Percentiles rank a stretch among this genome's conserved stretches.
Evolutionary conservation across 2,329 filamentous ascomycete species (phyloP).

Genomic region (Ascochyta rabiei): DNA sequence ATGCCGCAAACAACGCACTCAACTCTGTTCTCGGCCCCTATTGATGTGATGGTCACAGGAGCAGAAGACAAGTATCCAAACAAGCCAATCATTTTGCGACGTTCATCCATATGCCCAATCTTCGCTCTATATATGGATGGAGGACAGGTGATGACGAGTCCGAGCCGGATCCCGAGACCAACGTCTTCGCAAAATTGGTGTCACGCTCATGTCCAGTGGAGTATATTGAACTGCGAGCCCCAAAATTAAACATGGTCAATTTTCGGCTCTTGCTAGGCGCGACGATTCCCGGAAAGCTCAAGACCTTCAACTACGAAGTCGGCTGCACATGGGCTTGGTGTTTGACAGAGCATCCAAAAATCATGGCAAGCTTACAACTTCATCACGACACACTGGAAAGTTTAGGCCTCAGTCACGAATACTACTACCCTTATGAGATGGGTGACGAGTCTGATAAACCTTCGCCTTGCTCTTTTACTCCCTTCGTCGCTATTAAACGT

Average conservation of each 20-base stretch:
- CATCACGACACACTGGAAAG: no score
- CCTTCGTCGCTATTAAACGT: no score
- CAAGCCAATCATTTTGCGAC: not conserved
- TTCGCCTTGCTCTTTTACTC: no score
- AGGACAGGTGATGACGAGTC: no score
- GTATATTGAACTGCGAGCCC: not conserved
- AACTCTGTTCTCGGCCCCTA: not conserved
- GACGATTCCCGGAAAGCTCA: conserved; percentile 14
- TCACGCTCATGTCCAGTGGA: not conserved
- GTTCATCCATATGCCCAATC: not conserved
- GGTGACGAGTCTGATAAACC: no score
- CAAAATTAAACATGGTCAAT: not conserved
- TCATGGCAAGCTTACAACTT: no score
- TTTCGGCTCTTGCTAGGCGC: not conserved
- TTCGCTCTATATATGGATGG: no score
- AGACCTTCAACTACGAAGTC: conserved; percentile 17
- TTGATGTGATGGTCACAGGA: not conserved
- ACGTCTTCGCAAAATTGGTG: not conserved
- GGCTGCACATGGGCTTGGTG: conserved; percentile 1
- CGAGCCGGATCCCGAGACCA: no score
- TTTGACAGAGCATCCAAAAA: no score
- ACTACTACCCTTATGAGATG: no score
- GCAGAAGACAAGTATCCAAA: not conserved
- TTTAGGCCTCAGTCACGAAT: no score
- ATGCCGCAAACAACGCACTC: not conserved